A percentile compares a stretch with the other conserved stretches of the same genome.
Conservation (phyloP, 768 basidiomycete genomes). For the Suillus clintonianus region DNA sequence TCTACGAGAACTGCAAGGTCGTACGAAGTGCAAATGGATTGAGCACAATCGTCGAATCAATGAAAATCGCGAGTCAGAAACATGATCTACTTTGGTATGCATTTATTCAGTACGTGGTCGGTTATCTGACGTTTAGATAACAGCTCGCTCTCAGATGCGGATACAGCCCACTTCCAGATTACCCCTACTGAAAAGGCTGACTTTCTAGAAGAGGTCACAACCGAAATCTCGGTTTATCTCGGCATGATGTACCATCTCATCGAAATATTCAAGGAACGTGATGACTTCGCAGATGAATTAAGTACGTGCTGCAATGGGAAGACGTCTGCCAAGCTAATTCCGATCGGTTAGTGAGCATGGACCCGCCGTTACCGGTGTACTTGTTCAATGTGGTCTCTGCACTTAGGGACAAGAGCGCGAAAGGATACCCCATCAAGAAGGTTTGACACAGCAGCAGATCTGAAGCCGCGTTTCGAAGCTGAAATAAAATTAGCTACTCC, state of each 20-base stretch:
- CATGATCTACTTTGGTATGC: constrained; percentile 80
- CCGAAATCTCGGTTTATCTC: constrained; percentile 90
- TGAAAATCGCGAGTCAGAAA: constrained; percentile 87
- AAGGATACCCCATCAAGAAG: constrained; percentile 97
- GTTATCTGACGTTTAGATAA: constrained; percentile 10
- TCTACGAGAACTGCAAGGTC: constrained; percentile 90
- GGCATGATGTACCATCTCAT: constrained; percentile 95
- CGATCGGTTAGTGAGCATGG: constrained; percentile 78
- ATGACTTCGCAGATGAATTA: constrained; percentile 94
- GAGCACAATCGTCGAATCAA: constrained; percentile 77
- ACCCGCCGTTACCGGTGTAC: constrained; percentile 92
- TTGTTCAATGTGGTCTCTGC: constrained; percentile 89
- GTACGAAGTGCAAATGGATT: constrained; percentile 85
- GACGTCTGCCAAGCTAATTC: constrained; percentile 8
- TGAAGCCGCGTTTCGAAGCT: background rate
- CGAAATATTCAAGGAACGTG: constrained; percentile 90
- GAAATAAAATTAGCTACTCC: constrained; percentile 62
- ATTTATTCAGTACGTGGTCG: background rate
- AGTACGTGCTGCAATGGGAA: constrained; percentile 56
- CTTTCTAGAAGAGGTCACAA: constrained; percentile 86
- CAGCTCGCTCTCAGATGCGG: constrained; percentile 76
- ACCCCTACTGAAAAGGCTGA: constrained; percentile 71
- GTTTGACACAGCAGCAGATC: constrained; percentile 36
- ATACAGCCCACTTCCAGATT: constrained; percentile 71
- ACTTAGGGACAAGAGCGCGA: constrained; percentile 89